Percentiles rank a stretch among this genome's conserved stretches.
Conservation (phyloP, 164 flowering plant species). For the Vitis labrusca region DNA sequence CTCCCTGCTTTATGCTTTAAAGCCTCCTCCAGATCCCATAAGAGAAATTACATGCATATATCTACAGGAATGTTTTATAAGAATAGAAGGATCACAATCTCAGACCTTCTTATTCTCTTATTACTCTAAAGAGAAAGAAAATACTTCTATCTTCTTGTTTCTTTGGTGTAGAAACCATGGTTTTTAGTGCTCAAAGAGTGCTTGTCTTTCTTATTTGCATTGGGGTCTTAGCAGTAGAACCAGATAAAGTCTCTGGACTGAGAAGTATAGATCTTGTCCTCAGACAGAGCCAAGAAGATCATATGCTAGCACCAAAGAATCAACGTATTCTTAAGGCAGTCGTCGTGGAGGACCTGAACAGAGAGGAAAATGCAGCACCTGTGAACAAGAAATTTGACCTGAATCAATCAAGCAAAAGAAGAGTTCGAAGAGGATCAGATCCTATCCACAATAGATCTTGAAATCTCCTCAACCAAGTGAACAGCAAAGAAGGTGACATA, state of each 20-base stretch:
- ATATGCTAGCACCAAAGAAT: background rate
- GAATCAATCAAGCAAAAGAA: conserved; percentile 57
- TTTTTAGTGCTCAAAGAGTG: conserved; percentile 22
- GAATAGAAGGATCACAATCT: conserved; percentile 25
- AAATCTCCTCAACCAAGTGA: conserved; percentile 3
- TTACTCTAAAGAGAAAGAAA: conserved; percentile 15
- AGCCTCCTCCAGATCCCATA: conserved; percentile 22
- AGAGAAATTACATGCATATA: conserved; percentile 30
- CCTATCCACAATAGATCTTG: conserved; percentile 66
- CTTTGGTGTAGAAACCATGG: conserved; percentile 24
- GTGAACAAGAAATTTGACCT: conserved; percentile 34
- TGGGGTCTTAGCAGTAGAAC: conserved; percentile 31
- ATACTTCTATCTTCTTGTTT: conserved; percentile 15
- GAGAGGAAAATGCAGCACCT: conserved; percentile 22
- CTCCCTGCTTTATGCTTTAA: conserved; percentile 29
- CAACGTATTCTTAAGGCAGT: conserved; percentile 36
- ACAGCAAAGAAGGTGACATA: conserved; percentile 11
- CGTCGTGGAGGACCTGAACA: conserved; percentile 19
- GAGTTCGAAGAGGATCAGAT: conserved; percentile 57
- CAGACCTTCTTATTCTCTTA: conserved; percentile 20
- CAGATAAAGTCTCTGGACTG: conserved; percentile 30
- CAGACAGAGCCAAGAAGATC: conserved; percentile 14
- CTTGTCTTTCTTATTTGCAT: conserved; percentile 39
- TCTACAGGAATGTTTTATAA: conserved; percentile 48
- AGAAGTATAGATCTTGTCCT: conserved; percentile 23